Evolutionary conservation across 257 asterid species (phyloP).

Genomic region (Galeopsis tetrahit): DNA sequence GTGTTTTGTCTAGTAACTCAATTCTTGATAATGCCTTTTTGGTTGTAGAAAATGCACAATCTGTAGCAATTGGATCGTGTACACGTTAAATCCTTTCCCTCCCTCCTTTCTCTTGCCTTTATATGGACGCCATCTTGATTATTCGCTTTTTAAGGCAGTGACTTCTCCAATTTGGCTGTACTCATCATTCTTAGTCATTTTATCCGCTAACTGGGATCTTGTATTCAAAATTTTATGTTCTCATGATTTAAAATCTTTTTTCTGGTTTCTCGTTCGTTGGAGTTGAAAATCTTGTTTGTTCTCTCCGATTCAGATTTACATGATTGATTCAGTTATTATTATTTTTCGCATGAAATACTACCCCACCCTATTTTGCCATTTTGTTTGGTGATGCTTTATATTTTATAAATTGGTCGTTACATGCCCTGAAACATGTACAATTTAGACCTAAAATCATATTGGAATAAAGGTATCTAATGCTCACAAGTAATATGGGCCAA

Average conservation of each 20-base stretch:
- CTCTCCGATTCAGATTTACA: not conserved
- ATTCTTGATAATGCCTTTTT: conserved; percentile 22
- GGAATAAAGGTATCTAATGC: not conserved
- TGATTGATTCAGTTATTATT: not conserved
- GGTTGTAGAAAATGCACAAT: conserved; percentile 19
- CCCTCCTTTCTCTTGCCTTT: not conserved
- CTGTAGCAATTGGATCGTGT: conserved; percentile 18
- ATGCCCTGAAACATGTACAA: not conserved
- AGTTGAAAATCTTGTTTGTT: not conserved
- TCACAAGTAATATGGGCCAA: not conserved
- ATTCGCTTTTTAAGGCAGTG: not conserved
- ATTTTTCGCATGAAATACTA: not conserved
- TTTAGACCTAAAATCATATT: too few species aligned
- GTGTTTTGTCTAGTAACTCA: conserved; percentile 3
- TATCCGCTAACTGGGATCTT: conserved; percentile 6
- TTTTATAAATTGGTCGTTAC: not conserved
- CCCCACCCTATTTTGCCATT: too few species aligned
- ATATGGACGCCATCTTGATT: conserved; percentile 17
- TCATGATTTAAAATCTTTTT: not conserved
- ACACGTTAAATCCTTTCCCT: conserved; percentile 24
- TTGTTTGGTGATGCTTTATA: not conserved
- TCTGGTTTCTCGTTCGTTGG: not conserved
- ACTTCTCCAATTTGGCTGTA: not conserved
- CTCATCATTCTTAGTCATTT: not conserved
- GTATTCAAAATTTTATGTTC: not conserved